These are phyloP conservation scores for Plasmopara muralis DNA, from an alignment of 352 stramenopile genomes.

Conservation along the genomic window DNA sequence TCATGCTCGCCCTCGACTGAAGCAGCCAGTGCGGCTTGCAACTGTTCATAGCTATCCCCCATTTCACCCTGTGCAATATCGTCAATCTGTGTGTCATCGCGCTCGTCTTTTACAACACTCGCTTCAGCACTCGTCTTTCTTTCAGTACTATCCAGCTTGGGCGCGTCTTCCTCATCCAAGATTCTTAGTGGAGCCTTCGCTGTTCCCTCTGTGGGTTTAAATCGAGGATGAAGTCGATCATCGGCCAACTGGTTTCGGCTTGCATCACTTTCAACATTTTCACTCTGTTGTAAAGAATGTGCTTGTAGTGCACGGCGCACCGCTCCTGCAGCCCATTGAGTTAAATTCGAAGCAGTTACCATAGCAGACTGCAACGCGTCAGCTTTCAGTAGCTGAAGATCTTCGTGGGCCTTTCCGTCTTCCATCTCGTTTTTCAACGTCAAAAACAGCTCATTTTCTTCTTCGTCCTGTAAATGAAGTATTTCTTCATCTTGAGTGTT, in stretches of 20 bases:
- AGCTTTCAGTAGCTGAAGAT: slow-evolving; percentile 50
- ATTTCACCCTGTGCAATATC: not conserved
- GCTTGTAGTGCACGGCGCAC: slow-evolving; percentile 62
- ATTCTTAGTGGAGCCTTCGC: slow-evolving; percentile 11
- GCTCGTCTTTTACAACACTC: slow-evolving; percentile 24
- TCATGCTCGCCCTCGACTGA: slow-evolving; percentile 31
- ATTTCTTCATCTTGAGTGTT: slow-evolving; percentile 3
- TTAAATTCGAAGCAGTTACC: slow-evolving; percentile 77
- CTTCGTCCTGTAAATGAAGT: not conserved
- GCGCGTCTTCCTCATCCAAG: slow-evolving; percentile 16
- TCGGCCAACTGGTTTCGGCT: slow-evolving; percentile 1
- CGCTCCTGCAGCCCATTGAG: slow-evolving; percentile 80
- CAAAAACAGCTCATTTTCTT: slow-evolving; percentile 40
- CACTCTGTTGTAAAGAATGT: slow-evolving; percentile 44
- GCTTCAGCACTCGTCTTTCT: slow-evolving; percentile 6
- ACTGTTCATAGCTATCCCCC: slow-evolving; percentile 19
- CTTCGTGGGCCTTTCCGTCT: slow-evolving; percentile 58
- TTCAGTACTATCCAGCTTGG: not conserved
- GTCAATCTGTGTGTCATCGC: slow-evolving; percentile 10
- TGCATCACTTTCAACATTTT: slow-evolving; percentile 8
- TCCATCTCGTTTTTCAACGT: slow-evolving; percentile 65
- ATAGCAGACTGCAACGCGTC: slow-evolving; percentile 76
- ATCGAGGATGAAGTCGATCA: slow-evolving; percentile 1
- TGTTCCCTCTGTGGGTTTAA: slow-evolving; percentile 4
- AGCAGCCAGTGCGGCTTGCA: slow-evolving; percentile 28